Base-by-base conservation (phyloP, 78 protist genomes). In the Chrysochromulina tobinii region DNA sequence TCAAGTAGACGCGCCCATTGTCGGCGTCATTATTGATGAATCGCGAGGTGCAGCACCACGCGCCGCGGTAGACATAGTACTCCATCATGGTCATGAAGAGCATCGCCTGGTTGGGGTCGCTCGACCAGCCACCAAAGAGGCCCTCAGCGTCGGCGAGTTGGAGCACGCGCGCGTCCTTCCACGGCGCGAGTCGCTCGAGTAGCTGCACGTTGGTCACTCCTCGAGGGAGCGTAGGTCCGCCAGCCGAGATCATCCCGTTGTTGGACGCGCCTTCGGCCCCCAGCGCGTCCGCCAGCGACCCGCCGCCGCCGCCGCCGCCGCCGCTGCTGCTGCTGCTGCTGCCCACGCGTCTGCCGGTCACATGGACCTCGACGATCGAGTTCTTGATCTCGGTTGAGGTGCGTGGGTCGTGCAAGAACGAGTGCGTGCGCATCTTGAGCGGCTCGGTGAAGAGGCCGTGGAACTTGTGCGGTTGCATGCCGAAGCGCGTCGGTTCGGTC, bases 21-120 rank as follows among this genome's bases (percentile, higher is more conserved):
- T 69, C 79, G 54, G 5, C 15, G 51, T 27, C 17, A 0, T 59
- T 59, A 14, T 12, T 12, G 38, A 38, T 38, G 38, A 38, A 38
- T 2, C 79, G 79, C 14, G 53, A 27, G 8, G 79, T 12, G 51
- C 79, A 69, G 79, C 79, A 69, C 79, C 79, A 69, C 50, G 27
- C 7, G 51, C 55, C 38, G 38, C 79, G 54, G 15, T 27, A 27
- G 12, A 69, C 12, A 17, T 38, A 69, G 79, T 69, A 69, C 8
- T 69, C 79, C 79, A 69, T 69, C 79, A 69, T 23, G 50, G 79
- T 69, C n/a, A 4, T 27, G 51, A 69, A 69, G 79, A 69, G 79
- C 20, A 23, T 3, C 38, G 79, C 27, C 51, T 69, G 50, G 25
- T 69, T 18, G 38, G 14, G 38, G n/a, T n/a, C 12, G 54, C 7